Conservation (phyloP, 139 green algal genomes). For the Monoraphidium neglectum region DNA sequence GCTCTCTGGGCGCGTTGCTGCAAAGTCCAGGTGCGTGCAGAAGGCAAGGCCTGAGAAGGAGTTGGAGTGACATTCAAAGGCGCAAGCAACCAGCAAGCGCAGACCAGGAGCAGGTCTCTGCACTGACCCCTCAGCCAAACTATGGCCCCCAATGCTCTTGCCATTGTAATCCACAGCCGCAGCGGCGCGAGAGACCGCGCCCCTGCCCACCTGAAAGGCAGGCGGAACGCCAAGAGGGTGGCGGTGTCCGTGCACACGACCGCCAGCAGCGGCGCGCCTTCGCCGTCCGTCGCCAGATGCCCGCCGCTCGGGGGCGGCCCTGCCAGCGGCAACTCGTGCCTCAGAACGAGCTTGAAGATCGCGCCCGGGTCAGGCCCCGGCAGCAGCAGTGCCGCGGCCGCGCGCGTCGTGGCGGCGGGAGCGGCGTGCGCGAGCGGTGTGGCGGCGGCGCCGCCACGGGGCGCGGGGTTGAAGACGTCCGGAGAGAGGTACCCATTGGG, state of each 20-base stretch:
- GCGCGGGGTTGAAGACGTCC: conserved; percentile 38
- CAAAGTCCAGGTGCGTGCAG: not conserved
- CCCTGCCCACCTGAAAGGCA: conserved; percentile 1
- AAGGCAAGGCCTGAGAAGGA: not conserved
- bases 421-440: not conserved
- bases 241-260: conserved; percentile 30
- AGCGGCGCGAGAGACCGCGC: too few relatives aligned
- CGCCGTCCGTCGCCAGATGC: conserved; percentile 41
- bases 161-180: too few relatives aligned
- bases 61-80: not conserved
- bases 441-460: conserved; percentile 2
- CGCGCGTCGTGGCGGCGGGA: conserved; percentile 3
- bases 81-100: too few relatives aligned
- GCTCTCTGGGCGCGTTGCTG: too few relatives aligned
- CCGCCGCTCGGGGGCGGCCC: conserved; percentile 8
- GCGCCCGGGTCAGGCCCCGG: not conserved
- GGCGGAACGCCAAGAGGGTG: conserved; percentile 41
- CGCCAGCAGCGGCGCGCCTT: conserved; percentile 46
- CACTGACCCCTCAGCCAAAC: too few relatives aligned
- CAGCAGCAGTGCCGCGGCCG: conserved; percentile 14
- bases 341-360: conserved; percentile 29
- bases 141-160: too few relatives aligned
- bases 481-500: conserved; percentile 40
- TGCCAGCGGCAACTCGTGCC: conserved; percentile 9
- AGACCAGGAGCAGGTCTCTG: too few relatives aligned